A percentile compares a stretch with the other conserved stretches of the same genome.
Evolutionary conservation across 208 protist genomes (phyloP).

Genomic region (Naegleria lovaniensis): DNA sequence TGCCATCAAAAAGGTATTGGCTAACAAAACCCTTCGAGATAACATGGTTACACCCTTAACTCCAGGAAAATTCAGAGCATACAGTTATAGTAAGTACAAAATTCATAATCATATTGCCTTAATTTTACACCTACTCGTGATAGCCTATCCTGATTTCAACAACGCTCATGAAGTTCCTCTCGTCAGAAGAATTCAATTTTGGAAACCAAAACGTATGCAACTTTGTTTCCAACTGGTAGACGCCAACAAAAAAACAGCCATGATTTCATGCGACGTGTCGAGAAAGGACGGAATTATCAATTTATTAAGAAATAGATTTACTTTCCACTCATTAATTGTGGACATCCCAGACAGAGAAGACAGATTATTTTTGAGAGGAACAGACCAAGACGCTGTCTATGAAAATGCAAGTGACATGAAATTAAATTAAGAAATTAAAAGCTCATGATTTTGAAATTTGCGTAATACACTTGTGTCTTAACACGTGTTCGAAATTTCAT

Average conservation of each 20-base stretch:
- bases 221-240: background rate
- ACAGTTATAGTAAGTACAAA: background rate
- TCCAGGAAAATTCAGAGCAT: slow-evolving; percentile 17
- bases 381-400: background rate
- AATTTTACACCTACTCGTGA: background rate
- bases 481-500: too few relatives aligned
- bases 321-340: slow-evolving; percentile 8
- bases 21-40: background rate
- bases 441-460: too few relatives aligned
- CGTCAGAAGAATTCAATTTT: background rate
- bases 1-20: background rate
- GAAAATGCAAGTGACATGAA: background rate
- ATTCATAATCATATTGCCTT: background rate
- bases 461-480: too few relatives aligned
- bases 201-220: slow-evolving; percentile 14
- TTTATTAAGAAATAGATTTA: slow-evolving; percentile 7
- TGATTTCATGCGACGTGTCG: background rate
- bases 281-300: background rate
- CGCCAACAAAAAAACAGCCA: background rate
- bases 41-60: background rate
- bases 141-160: background rate
- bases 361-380: background rate
- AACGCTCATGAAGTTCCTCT: slow-evolving; percentile 6
- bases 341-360: slow-evolving; percentile 9
- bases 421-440: background rate